A percentile compares a stretch with the other conserved stretches of the same genome.
These are phyloP conservation scores for Cyamopsis tetragonoloba DNA, from an alignment of 306 rosid genomes.

Conservation along the genomic window DNA sequence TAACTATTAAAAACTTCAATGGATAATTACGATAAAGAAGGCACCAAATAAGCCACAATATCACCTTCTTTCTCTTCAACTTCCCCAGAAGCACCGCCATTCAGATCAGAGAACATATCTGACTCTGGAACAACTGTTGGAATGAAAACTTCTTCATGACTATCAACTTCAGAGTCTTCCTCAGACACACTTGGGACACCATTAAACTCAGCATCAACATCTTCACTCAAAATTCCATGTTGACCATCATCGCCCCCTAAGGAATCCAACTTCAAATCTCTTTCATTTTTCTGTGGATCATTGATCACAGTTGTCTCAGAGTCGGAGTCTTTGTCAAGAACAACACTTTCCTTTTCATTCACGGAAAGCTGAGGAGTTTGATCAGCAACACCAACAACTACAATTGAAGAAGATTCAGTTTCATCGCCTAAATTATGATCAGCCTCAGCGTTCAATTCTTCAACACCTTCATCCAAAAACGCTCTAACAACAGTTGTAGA, in stretches of 20 bases:
- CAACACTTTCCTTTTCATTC: conserved; percentile 20
- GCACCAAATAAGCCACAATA: conserved; percentile 14
- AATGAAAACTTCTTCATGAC: background rate
- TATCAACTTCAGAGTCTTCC: conserved; percentile 23
- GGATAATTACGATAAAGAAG: conserved; percentile 18
- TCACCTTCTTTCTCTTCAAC: conserved; percentile 39
- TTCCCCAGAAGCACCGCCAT: conserved; percentile 14
- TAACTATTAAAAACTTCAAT: conserved; percentile 35
- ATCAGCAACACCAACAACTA: conserved; percentile 30
- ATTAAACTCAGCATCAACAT: conserved; percentile 13
- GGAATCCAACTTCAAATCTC: conserved; percentile 16
- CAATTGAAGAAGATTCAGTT: conserved; percentile 23
- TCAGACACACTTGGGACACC: conserved; percentile 5
- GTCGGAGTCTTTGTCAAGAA: conserved; percentile 11
- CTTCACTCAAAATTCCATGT: conserved; percentile 4
- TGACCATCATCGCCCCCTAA: conserved; percentile 29
- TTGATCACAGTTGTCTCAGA: conserved; percentile 7
- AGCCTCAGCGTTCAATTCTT: conserved; percentile 19
- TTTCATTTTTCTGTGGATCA: conserved; percentile 7
- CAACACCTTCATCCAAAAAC: conserved; percentile 28
- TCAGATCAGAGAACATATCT: conserved; percentile 16
- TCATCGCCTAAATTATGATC: conserved; percentile 23
- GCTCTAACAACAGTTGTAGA: conserved; percentile 5
- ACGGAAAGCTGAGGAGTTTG: background rate
- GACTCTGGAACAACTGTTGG: conserved; percentile 5